Conservation (phyloP, 345 rosid species). For the Sapria himalayana region DNA sequence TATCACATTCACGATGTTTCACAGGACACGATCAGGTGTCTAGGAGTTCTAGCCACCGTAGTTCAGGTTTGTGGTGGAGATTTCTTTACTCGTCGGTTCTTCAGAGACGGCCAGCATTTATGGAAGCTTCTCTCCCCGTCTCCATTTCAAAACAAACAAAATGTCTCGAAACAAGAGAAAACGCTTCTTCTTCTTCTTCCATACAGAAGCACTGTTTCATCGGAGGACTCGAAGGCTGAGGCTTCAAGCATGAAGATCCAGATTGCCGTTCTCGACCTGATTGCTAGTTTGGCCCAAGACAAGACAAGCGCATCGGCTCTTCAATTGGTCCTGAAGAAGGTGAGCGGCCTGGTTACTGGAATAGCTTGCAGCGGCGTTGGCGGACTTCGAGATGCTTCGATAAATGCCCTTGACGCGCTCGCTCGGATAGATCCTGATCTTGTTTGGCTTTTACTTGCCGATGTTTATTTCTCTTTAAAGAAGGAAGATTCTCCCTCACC, state of each 20-base stretch:
- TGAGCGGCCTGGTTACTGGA: constrained; percentile 66
- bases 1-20: no score
- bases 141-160: constrained; percentile 30
- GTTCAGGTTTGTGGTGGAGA: constrained; percentile 75
- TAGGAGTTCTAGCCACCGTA: constrained; percentile 27
- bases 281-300: constrained; percentile 39
- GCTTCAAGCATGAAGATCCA: constrained; percentile 61
- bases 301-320: constrained; percentile 51
- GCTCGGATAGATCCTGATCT: constrained; percentile 73
- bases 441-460: constrained; percentile 74
- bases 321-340: constrained; percentile 56
- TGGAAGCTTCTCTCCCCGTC: constrained; percentile 69
- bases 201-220: constrained; percentile 20
- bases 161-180: constrained; percentile 27
- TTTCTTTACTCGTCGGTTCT: constrained; percentile 83
- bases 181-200: constrained; percentile 50
- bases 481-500: constrained; percentile 28
- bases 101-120: constrained; percentile 43
- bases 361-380: constrained; percentile 58
- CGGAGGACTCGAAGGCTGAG: constrained; percentile 41
- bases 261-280: constrained; percentile 59
- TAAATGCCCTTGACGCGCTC: constrained; percentile 54
- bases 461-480: constrained; percentile 49
- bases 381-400: constrained; percentile 42
- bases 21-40: no score